These are phyloP conservation scores for Chaetomiaceae sp. DNA, from an alignment of 2,329 filamentous ascomycete genomes.

Conservation along the genomic window DNA sequence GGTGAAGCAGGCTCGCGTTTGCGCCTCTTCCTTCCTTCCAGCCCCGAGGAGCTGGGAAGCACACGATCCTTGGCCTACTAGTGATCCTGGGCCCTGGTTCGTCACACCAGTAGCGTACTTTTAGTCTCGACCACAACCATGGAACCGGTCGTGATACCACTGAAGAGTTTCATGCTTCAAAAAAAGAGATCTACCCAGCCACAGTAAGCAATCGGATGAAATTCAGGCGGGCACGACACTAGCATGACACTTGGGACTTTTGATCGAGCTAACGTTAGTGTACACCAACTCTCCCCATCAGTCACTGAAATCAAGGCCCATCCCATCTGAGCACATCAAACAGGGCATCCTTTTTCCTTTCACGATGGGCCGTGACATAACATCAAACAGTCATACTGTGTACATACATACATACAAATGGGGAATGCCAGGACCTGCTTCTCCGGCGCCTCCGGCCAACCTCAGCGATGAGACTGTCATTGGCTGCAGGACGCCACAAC, in stretches of 20 bases:
- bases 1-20: too few relatives aligned
- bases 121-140: constrained; percentile 9
- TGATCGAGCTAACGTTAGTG: too few relatives aligned
- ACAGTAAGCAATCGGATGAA: not conserved
- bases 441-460: constrained; percentile 1
- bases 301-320: too few relatives aligned
- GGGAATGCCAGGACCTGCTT: not conserved
- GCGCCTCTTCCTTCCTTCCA: constrained; percentile 1
- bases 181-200: too few relatives aligned
- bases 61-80: not conserved
- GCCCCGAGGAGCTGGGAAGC: constrained; percentile 10
- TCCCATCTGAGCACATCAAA: too few relatives aligned
- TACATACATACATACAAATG: not conserved
- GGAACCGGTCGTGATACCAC: not conserved
- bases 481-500: not conserved
- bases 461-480: not conserved
- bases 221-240: not conserved
- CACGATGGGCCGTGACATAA: too few relatives aligned
- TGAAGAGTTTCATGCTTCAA: not conserved
- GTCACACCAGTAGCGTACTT: constrained; percentile 8
- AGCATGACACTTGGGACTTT: too few relatives aligned
- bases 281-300: too few relatives aligned
- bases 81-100: constrained; percentile 1
- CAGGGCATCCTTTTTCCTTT: too few relatives aligned
- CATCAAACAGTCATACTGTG: not conserved